A percentile compares a stretch with the other conserved stretches of the same genome.
Conservation (phyloP, 106 monocot genomes). For the Allium fistulosum region DNA sequence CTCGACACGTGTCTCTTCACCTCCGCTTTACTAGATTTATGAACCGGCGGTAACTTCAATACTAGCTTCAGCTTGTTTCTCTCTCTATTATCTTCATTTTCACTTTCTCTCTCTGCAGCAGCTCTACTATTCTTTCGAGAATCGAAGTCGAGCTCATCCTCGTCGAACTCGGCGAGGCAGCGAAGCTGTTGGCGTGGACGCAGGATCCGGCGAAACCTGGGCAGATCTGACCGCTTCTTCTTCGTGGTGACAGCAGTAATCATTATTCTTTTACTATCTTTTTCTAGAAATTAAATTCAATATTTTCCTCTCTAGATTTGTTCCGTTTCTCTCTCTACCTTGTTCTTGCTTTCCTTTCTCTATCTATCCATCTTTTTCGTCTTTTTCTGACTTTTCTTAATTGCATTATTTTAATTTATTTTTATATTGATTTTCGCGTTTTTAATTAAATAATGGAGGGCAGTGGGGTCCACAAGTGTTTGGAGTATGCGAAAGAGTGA, state of each 20-base stretch:
- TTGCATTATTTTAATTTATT: not conserved
- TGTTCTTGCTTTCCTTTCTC: not conserved
- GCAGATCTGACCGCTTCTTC: constrained; percentile 11
- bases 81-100: not conserved
- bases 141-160: constrained; percentile 8
- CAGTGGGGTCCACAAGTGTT: not conserved
- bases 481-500: constrained; percentile 2
- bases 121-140: too few relatives aligned
- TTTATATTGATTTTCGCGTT: not conserved
- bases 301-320: constrained; percentile 3
- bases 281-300: not conserved
- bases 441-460: not conserved
- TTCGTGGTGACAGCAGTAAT: too few relatives aligned
- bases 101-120: constrained; percentile 1
- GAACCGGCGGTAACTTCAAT: constrained; percentile 13
- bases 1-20: not conserved
- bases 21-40: constrained; percentile 1
- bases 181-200: not conserved
- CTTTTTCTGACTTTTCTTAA: constrained; percentile 9
- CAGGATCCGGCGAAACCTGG: constrained; percentile 8
- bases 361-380: constrained; percentile 9
- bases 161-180: constrained; percentile 3
- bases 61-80: constrained; percentile 30
- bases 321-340: constrained; percentile 7
- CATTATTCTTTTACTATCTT: too few relatives aligned